Conservation (phyloP, 2,329 filamentous ascomycete species). For the Hymenoscyphus scutula region DNA sequence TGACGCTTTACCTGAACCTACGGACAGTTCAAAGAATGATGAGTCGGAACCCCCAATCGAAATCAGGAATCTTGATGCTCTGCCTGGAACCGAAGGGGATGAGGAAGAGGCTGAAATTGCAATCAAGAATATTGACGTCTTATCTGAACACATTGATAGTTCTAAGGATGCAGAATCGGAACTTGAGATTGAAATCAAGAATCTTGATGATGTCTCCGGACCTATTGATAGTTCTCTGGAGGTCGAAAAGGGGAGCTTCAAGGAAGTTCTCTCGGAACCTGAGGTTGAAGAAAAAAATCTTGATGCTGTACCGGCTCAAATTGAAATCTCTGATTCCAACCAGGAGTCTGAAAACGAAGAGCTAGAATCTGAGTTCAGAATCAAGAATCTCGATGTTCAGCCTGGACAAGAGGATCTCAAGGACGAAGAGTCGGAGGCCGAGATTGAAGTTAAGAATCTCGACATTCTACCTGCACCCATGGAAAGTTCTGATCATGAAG, state of each 20-base stretch:
- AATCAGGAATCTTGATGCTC: too few species aligned
- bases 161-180: not conserved
- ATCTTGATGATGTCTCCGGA: not conserved
- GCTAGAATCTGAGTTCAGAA: not conserved
- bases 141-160: not conserved
- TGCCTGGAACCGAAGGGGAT: too few species aligned
- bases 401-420: not conserved
- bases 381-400: not conserved
- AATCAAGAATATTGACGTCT: not conserved
- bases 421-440: not conserved
- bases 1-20: not conserved
- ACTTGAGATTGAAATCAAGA: not conserved
- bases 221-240: not conserved
- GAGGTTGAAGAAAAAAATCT: not conserved
- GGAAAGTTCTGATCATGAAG: not conserved
- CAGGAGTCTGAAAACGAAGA: not conserved
- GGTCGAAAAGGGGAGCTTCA: not conserved
- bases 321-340: not conserved
- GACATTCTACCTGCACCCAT: not conserved
- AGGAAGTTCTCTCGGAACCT: not conserved
- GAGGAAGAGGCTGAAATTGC: not conserved
- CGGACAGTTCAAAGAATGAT: too few species aligned
- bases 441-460: constrained; percentile 2
- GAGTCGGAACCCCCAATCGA: not conserved
- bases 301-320: not conserved